Conservation (phyloP, 1,284 basidiomycete genomes). For the Apiotrichum siamense region DNA sequence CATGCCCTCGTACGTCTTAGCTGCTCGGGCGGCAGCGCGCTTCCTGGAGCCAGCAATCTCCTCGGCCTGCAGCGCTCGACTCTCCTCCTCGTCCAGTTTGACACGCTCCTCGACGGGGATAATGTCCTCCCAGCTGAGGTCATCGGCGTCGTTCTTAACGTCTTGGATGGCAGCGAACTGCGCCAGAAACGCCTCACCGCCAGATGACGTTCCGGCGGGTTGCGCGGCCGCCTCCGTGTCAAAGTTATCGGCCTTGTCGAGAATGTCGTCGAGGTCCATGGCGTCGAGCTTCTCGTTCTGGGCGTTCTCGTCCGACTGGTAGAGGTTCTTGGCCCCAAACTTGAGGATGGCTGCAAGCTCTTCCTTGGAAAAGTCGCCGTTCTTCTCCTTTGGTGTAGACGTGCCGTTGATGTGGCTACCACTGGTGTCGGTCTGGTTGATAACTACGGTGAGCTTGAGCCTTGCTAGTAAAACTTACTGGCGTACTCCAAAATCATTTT, state of each 20-base stretch:
- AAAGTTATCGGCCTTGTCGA: constrained; percentile 93
- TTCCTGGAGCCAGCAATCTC: constrained; percentile 56
- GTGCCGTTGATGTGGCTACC: constrained; percentile 87
- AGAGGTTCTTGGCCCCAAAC: constrained; percentile 98
- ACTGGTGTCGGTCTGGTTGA: constrained; percentile 99
- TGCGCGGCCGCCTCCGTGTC: constrained; percentile 87
- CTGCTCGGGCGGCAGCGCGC: constrained; percentile 66
- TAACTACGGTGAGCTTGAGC: constrained; percentile 57
- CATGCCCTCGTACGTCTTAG: constrained; percentile 79
- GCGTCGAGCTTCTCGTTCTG: constrained; percentile 96
- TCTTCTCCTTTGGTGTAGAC: constrained; percentile 69
- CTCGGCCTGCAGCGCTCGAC: constrained; percentile 49
- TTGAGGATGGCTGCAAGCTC: constrained; percentile 98
- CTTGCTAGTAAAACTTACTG: constrained; percentile 57
- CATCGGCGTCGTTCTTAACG: constrained; percentile 70
- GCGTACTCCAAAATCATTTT: constrained; percentile 99
- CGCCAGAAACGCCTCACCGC: constrained; percentile 93
- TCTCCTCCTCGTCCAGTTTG: constrained; percentile 74
- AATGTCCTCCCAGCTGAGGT: constrained; percentile 98
- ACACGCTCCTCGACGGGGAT: constrained; percentile 90
- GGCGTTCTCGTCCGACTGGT: constrained; percentile 89
- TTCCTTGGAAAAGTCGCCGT: constrained; percentile 84
- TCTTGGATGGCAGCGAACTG: constrained; percentile 95
- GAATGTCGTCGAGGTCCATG: constrained; percentile 98
- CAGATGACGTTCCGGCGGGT: constrained; percentile 76